Conservation (phyloP, 164 flowering plant genomes). For the Amborella trichopoda region DNA sequence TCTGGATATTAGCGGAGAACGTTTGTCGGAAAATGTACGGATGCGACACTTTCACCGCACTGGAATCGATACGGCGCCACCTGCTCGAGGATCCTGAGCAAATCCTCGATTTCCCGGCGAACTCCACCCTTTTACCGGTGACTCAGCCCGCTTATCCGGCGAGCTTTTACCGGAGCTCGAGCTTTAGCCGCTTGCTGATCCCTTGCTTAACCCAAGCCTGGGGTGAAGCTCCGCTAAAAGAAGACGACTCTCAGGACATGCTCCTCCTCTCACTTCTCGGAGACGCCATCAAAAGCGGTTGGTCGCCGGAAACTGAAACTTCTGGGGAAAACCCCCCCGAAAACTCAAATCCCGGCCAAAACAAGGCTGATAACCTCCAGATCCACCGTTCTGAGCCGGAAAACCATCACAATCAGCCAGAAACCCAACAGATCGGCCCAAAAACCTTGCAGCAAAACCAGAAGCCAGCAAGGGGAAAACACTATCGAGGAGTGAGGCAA, state of each 20-base stretch:
- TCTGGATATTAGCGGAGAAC: too few species aligned
- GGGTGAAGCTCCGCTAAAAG: constrained; percentile 75
- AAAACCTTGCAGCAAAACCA: background rate
- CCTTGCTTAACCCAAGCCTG: constrained; percentile 56
- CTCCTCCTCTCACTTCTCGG: constrained; percentile 43
- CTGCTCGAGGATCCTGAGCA: constrained; percentile 32
- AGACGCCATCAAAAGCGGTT: constrained; percentile 54
- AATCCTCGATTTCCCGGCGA: background rate
- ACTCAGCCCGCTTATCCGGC: constrained; percentile 4
- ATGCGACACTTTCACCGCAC: constrained; percentile 17
- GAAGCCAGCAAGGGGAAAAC: constrained; percentile 18
- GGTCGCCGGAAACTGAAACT: too few species aligned
- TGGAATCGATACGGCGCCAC: constrained; percentile 42
- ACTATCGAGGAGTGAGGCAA: constrained; percentile 33
- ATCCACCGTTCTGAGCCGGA: constrained; percentile 18
- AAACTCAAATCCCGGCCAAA: background rate
- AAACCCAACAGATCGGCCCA: background rate
- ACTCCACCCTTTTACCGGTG: background rate
- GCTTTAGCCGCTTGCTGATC: constrained; percentile 31
- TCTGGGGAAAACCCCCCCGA: too few species aligned
- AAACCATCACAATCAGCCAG: background rate
- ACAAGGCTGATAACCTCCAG: background rate
- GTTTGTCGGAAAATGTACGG: constrained; percentile 11
- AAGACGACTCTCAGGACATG: constrained; percentile 84
- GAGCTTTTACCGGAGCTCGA: constrained; percentile 31